A percentile compares a stretch with the other conserved stretches of the same genome.
Evolutionary conservation across 202 grass and related monocot genomes (phyloP).

Genomic region (Panicum hallii): DNA sequence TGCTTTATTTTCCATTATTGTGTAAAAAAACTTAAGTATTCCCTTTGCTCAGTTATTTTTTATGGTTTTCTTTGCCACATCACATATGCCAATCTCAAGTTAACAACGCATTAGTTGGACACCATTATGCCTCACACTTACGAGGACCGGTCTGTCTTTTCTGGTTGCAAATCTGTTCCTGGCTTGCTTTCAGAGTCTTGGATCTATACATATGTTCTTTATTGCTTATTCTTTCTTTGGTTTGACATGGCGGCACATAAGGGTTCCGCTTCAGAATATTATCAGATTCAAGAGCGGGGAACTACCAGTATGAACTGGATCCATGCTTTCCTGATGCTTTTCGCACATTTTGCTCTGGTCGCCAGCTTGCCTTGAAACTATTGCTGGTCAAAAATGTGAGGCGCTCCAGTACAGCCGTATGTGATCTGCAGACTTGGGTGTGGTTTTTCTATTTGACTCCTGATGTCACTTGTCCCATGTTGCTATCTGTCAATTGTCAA

Average conservation of each 20-base stretch:
- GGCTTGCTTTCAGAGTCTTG: not conserved
- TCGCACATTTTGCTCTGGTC: not conserved
- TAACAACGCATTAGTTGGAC: not conserved
- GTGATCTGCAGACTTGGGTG: not conserved
- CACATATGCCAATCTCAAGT: not conserved
- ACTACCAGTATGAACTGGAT: conserved; percentile 16
- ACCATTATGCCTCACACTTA: not conserved
- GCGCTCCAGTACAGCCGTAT: not conserved
- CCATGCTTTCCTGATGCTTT: conserved; percentile 31
- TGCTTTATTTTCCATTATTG: not conserved
- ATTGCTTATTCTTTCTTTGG: not conserved
- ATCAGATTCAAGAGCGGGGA: not conserved
- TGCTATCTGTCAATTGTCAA: conserved; percentile 21
- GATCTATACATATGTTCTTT: conserved; percentile 14
- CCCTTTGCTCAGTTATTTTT: not conserved
- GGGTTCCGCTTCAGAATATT: not conserved
- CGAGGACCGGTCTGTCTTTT: not conserved
- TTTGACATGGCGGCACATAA: not conserved
- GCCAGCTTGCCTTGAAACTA: not conserved
- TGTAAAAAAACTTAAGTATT: not conserved
- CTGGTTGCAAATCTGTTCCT: not conserved
- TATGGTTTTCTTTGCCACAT: not conserved
- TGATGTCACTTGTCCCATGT: not conserved
- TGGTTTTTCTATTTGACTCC: not conserved
- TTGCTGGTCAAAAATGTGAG: conserved; percentile 33